Evolutionary conservation across 208 protist genomes (phyloP).

Genomic region (Trypanosoma mega): DNA sequence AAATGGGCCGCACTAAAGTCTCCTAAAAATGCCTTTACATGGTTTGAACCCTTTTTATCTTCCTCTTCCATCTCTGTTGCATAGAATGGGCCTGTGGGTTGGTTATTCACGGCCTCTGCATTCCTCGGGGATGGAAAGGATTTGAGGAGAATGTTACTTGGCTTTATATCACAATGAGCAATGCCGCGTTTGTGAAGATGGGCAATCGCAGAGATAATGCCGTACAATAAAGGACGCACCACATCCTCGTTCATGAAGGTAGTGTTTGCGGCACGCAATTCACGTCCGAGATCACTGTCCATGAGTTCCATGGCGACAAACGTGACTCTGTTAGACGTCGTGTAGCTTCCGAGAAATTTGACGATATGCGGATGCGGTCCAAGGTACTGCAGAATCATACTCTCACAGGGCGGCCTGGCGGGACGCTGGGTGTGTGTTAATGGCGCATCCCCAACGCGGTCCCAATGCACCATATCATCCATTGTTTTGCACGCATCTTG

Average conservation of each 20-base stretch:
- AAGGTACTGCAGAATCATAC: constrained; percentile 45
- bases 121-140: constrained; percentile 1
- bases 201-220: constrained; percentile 48
- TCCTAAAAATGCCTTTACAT: constrained; percentile 51
- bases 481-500: not conserved
- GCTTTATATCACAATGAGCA: constrained; percentile 81
- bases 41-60: no score
- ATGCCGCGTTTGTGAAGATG: constrained; percentile 61
- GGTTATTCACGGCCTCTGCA: not conserved
- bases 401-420: constrained; percentile 26
- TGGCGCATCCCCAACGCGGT: not conserved
- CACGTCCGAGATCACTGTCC: constrained; percentile 70
- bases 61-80: not conserved
- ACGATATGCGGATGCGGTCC: constrained; percentile 74
- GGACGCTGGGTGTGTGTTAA: not conserved
- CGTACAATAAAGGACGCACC: constrained; percentile 37
- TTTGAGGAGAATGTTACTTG: constrained; percentile 78
- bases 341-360: constrained; percentile 48
- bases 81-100: constrained; percentile 9
- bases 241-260: constrained; percentile 43
- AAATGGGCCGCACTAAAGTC: constrained; percentile 78
- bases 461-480: not conserved
- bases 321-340: constrained; percentile 31
- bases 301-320: constrained; percentile 82
- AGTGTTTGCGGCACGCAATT: constrained; percentile 49